Base-by-base conservation (phyloP, 2,329 filamentous ascomycete species). In the Ophioceras dolichostomum region DNA sequence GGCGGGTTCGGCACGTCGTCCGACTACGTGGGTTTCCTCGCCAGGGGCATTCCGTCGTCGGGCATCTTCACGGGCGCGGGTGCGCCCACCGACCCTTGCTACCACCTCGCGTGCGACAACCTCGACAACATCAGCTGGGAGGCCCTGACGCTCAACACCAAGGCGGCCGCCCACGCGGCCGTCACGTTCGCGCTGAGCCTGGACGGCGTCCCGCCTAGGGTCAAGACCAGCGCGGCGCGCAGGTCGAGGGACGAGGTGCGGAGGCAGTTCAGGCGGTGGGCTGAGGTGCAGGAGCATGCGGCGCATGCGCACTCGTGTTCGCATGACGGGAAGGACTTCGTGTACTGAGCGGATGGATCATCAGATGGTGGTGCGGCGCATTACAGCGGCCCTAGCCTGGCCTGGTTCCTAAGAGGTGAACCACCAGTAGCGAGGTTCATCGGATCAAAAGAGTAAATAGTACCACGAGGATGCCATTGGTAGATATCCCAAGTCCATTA, bases 41-140 rank as follows among this genome's bases (percentile, higher is more conserved):
- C 69, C 28, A 58, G 65, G 19, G 67, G 70, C 27, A 76, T 75
- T 47, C 70, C 61, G 14, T 64, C 54, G 29, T 69, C 62, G 0
- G 60, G 58, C 26, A 55, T 73, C 48, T 83, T 80, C 44, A 78
- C 78, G 9, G 79, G 79, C 14, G 74, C 69, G 9, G 76, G 65
- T 41, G 54, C 62, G 19, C 54, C 62, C 36, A 62, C 62, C 47
- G 58, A 70, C 42, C 45, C 58, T 48, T 60, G 64, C 59, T 65
- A 67, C 54, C 61, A 70, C 52, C 47, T 60, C 40, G 44, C 51
- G 2, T 63, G 64, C 31, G 67, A 71, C 41, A 57, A 57, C 38
- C 51, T 70, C 28, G 60, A 56, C 37, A 77, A 78, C 49, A 50
- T 76, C 33, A 67, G 68, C 45, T 54, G 60, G 31, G 61, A 63